Base-by-base conservation (phyloP, 305 asterid genomes). In the Petunia hybrid region DNA sequence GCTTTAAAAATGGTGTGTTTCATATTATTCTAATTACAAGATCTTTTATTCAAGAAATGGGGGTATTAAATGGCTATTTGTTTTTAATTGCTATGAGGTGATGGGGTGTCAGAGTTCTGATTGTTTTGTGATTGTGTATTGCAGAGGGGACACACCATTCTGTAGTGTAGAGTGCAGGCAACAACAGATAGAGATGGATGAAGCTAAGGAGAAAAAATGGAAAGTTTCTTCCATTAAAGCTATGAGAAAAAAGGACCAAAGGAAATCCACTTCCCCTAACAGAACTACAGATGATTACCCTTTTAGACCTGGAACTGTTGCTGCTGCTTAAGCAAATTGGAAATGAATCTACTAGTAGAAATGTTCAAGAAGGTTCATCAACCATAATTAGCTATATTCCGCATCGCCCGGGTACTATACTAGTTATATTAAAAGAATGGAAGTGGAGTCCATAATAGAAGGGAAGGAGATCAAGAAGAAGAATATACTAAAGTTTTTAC, bases 101-200 rank as follows among this genome's bases (percentile, higher is more conserved):
- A 65, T 53, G 3, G 6, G 3, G 56, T 68, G 39, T 41, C 42
- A 68, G 46, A 4, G 4, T 39, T 31, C 13, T 80, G 74, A 73
- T 51, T 73, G 9, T 57, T 8, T 36, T 69, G 40, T 70, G 83
- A 71, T 43, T 73, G 60, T 10, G 22, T 78, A 51, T 64, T 87
- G 88, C 95, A 94, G 98, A 84, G 98, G 98, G 53, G 87, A 91
- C 65, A 90, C 92, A 0, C 97, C 98, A 6, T 94, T 91, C 83
- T 94, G 98, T 79, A 94, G 95, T 91, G 91, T 90, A 81, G 98
- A 94, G 63, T 94, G 98, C 88, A 87, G 97, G 80, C 97, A 92
- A 85, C 91, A 88, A 68, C 97, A 94, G 85, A 94, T 94, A 36
- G 97, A 94, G 78, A 89, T 88, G 68, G 98, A 94, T 31, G 98